These are phyloP conservation scores for Cordyceps pruinosa DNA, from an alignment of 2,329 filamentous ascomycete genomes.

Conservation along the genomic window DNA sequence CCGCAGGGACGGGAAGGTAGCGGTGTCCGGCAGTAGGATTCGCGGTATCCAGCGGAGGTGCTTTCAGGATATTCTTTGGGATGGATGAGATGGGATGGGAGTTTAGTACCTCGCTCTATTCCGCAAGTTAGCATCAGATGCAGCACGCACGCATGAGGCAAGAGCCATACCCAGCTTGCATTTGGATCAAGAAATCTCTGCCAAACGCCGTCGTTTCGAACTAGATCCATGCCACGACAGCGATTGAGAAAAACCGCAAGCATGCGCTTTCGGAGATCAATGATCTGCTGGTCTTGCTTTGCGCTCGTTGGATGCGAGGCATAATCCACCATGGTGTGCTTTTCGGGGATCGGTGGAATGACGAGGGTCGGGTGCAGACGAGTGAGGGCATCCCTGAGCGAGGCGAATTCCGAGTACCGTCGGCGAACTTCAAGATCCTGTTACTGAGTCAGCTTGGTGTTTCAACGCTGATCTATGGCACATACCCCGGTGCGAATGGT, in stretches of 20 bases:
- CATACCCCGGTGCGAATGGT: constrained; percentile 87
- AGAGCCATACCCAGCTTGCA: constrained; percentile 77
- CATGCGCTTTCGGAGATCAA: constrained; percentile 95
- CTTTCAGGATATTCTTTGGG: constrained; percentile 89
- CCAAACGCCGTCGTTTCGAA: constrained; percentile 89
- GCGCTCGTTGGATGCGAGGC: constrained; percentile 96
- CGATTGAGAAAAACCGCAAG: constrained; percentile 90
- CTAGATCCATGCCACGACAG: constrained; percentile 85
- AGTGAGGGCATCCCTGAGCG: constrained; percentile 79
- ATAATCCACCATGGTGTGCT: constrained; percentile 98
- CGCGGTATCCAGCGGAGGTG: constrained; percentile 90
- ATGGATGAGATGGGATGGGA: constrained; percentile 86
- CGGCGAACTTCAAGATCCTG: constrained; percentile 93
- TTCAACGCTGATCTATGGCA: neutral
- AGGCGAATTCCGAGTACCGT: constrained; percentile 94
- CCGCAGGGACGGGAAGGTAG: constrained; percentile 78
- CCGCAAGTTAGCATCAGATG: constrained; percentile 16
- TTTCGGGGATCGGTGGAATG: constrained; percentile 95
- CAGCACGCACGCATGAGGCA: neutral
- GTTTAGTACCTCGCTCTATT: constrained; percentile 85
- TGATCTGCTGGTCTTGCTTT: constrained; percentile 95
- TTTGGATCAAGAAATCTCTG: constrained; percentile 98
- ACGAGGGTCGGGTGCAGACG: constrained; percentile 91
- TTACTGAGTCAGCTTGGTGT: constrained; percentile 5
- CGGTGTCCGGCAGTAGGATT: constrained; percentile 82